Evolutionary conservation across 257 asterid genomes (phyloP), one percentile per base, ranked within the genome.

Genomic region (Solanum virginianum): DNA sequence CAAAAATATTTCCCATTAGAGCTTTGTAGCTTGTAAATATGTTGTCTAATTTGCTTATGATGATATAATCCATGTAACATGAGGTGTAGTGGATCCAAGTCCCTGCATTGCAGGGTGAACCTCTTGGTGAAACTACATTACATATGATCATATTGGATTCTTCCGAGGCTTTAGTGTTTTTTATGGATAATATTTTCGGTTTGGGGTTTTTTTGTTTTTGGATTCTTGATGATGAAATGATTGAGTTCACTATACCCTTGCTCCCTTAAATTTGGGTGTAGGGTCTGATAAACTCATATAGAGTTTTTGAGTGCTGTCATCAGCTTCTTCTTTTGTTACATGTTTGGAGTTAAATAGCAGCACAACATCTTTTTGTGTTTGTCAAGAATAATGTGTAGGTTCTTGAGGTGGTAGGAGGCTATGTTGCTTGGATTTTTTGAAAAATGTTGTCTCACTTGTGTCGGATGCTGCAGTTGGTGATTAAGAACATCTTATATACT

Each of bases 31-130:
- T 66, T 26, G n/a, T 14, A 66, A 22, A 24, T 4, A 59, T 32
- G 15, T 41, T 14, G 85, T 0, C 0, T 43, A 32, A 8, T 5
- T 65, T 69, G 56, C 88, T 84, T 0, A 41, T 90, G 95, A 93
- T 89, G 95, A 47, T 85, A n/a, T 20, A 91, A 81, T 91, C 93
- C 92, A 88, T 85, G 87, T 87, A 70, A 85, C 1, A 91, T 95
- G 95, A 94, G 97, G 71, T 86, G 91, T 87, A 47, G 94, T 90
- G 88, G 89, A 91, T 22, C 90, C 85, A 83, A 85, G 94, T 77
- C 85, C 92, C 84, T 93, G 98, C 91, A 26, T 88, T 66, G 92
- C 93, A 86, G 91, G 90, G 94, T 54, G 92, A 90, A 92, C 94
- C 93, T 72, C 86, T 93, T 89, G 91, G 93, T 87, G 93, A 86